Evolutionary conservation across 75 land plant species (phyloP).

Genomic region (Isoetes taiwanensis): DNA sequence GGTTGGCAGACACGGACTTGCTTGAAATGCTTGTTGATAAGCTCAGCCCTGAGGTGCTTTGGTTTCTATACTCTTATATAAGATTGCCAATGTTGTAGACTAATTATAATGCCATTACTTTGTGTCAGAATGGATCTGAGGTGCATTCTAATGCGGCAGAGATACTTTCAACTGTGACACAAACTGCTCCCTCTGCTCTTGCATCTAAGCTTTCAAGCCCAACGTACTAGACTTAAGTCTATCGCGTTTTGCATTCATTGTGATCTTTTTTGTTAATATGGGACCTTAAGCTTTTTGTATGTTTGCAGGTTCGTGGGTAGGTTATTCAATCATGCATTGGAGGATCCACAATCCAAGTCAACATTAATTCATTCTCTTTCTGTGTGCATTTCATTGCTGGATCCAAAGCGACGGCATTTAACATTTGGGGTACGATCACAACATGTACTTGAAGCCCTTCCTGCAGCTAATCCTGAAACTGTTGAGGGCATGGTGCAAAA

Average conservation of each 20-base stretch:
- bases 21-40: constrained; percentile 96
- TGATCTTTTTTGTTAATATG: neutral
- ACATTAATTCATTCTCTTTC: constrained; percentile 69
- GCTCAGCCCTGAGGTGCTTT: constrained; percentile 70
- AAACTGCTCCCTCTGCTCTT: constrained; percentile 69
- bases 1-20: constrained; percentile 76
- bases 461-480: constrained; percentile 53
- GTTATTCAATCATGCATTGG: constrained; percentile 68
- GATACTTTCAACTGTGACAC: constrained; percentile 69
- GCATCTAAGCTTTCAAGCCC: constrained; percentile 71
- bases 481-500: constrained; percentile 86
- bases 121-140: constrained; percentile 63
- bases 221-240: constrained; percentile 27
- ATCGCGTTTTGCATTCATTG: neutral
- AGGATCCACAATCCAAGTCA: constrained; percentile 75
- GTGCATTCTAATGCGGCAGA: constrained; percentile 93
- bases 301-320: constrained; percentile 76
- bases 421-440: constrained; percentile 37
- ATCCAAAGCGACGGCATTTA: constrained; percentile 54
- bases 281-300: neutral
- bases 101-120: neutral
- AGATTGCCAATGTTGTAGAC: neutral
- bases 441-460: constrained; percentile 30
- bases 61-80: neutral
- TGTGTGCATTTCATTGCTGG: constrained; percentile 78